Conservation (phyloP, 1,284 basidiomycete species). For the Rhizopogon parksii region DNA sequence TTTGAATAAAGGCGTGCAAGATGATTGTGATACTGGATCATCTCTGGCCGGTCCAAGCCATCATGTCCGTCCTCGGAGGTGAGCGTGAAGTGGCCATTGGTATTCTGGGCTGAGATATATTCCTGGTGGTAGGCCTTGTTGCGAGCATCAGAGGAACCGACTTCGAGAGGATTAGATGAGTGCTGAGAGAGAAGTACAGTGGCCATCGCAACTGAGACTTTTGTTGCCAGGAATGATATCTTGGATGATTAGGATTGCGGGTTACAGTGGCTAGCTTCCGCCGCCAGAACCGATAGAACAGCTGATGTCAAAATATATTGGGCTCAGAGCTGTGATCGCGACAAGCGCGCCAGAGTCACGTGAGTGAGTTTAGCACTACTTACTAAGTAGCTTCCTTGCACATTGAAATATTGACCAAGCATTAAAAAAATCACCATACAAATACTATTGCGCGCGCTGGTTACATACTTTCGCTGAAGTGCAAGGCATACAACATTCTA, state of each 20-base stretch:
- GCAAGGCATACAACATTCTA: no score
- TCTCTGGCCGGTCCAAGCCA: slow-evolving; percentile 28
- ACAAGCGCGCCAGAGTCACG: not conserved
- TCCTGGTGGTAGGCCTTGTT: slow-evolving; percentile 41
- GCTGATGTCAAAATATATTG: no score
- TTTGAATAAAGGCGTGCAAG: slow-evolving; percentile 32
- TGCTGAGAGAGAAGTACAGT: slow-evolving; percentile 56
- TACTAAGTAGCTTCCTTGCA: no score
- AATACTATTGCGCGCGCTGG: no score
- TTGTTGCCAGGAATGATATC: no score
- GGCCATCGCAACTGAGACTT: slow-evolving; percentile 16
- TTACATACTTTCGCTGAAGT: no score
- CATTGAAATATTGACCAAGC: no score
- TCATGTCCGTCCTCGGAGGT: slow-evolving; percentile 37
- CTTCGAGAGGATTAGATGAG: slow-evolving; percentile 72
- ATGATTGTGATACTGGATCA: slow-evolving; percentile 49
- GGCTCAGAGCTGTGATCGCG: not conserved
- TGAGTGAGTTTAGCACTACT: not conserved
- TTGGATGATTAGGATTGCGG: no score
- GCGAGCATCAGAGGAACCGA: slow-evolving; percentile 53
- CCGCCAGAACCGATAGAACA: no score
- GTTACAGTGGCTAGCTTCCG: not conserved
- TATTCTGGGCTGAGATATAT: slow-evolving; percentile 30
- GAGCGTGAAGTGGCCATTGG: slow-evolving; percentile 20
- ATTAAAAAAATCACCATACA: no score